Conservation (phyloP, 257 asterid genomes). For the Plectranthus barbatus region DNA sequence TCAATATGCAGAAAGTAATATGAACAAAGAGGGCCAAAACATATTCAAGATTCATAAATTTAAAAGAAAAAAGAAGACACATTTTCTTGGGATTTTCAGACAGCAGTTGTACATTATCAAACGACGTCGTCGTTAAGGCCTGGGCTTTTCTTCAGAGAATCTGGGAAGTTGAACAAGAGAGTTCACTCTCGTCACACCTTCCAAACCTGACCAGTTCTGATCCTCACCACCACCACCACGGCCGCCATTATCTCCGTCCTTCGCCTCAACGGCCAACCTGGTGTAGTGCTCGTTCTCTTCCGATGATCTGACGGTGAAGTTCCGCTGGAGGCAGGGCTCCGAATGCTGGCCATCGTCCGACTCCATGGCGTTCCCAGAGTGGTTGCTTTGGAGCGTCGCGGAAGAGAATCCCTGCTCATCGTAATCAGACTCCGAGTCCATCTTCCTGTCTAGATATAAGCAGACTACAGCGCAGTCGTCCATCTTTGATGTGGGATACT, state of each 20-base stretch:
- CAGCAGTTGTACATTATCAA: slow-evolving; percentile 1
- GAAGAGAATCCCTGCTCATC: slow-evolving; percentile 83
- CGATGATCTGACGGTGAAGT: slow-evolving; percentile 64
- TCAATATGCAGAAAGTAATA: neutral
- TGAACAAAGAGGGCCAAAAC: slow-evolving; percentile 3
- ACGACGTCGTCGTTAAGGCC: slow-evolving; percentile 30
- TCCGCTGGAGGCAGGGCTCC: slow-evolving; percentile 73
- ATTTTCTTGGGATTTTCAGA: slow-evolving; percentile 11
- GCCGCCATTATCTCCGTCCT: slow-evolving; percentile 17
- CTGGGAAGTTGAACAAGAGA: slow-evolving; percentile 94
- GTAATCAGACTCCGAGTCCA: slow-evolving; percentile 78
- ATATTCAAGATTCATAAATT: slow-evolving; percentile 13
- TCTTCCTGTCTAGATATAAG: slow-evolving; percentile 77
- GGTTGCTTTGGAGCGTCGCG: slow-evolving; percentile 66
- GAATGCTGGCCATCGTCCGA: slow-evolving; percentile 75
- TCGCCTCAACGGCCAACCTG: slow-evolving; percentile 30
- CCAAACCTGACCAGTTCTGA: slow-evolving; percentile 87
- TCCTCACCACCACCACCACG: slow-evolving; percentile 39
- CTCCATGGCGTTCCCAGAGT: slow-evolving; percentile 61
- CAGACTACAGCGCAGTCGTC: slow-evolving; percentile 97
- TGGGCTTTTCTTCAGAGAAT: slow-evolving; percentile 69
- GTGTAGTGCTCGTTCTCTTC: slow-evolving; percentile 47
- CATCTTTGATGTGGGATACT: slow-evolving; percentile 93
- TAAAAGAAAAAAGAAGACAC: neutral
- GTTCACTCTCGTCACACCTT: slow-evolving; percentile 94